Conservation (phyloP, 2,329 filamentous ascomycete genomes). For the Fusarium fujikuroi region DNA sequence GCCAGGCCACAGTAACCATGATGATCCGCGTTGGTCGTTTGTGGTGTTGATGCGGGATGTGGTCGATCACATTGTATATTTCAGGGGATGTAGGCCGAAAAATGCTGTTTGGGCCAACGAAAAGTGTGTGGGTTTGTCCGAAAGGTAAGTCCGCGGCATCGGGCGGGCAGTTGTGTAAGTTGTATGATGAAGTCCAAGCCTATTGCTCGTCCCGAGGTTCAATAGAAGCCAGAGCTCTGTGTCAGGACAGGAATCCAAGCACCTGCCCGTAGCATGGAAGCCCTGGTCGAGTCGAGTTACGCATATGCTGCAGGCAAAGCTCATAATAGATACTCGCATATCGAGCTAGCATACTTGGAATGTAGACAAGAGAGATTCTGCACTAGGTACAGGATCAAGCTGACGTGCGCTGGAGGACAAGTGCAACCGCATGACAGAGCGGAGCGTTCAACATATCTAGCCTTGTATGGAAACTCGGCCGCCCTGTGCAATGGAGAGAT, state of each 20-base stretch:
- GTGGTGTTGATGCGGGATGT: slow-evolving; percentile 5
- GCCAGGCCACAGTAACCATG: slow-evolving; percentile 3
- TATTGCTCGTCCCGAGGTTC: background rate
- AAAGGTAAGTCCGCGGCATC: background rate
- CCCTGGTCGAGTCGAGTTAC: background rate
- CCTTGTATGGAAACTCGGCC: slow-evolving; percentile 3
- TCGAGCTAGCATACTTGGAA: background rate
- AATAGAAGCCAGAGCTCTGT: background rate
- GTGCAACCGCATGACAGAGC: slow-evolving; percentile 17
- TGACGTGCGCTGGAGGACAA: slow-evolving; percentile 7
- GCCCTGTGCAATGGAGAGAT: background rate
- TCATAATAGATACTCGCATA: slow-evolving; percentile 14
- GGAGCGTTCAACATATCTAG: slow-evolving; percentile 1
- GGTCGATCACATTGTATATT: background rate
- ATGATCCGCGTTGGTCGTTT: slow-evolving; percentile 1
- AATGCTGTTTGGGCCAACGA: background rate
- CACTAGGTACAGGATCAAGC: slow-evolving; percentile 5
- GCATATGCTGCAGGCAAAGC: background rate
- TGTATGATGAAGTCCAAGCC: background rate
- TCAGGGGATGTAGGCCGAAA: background rate
- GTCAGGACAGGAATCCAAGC: background rate
- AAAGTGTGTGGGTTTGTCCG: background rate
- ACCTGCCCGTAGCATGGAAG: background rate
- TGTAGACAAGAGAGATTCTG: slow-evolving; percentile 24
- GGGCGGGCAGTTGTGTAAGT: background rate